Base-by-base conservation (phyloP, 805 yeast species). In the Ogataea paradorogensis region DNA sequence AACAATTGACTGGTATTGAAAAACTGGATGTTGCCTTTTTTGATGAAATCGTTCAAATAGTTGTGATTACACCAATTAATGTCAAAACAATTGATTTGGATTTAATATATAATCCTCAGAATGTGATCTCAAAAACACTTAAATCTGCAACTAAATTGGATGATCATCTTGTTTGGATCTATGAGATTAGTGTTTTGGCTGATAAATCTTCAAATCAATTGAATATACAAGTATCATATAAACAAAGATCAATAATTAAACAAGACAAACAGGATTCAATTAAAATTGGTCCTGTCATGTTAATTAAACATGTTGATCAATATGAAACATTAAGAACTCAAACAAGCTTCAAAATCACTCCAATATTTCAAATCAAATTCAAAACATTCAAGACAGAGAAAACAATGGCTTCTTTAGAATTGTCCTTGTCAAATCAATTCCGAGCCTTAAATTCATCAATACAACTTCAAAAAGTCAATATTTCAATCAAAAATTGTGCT, bases 351-450 rank as follows among this genome's bases (percentile, higher is more conserved):
- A 37, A 32, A n/a, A 44, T 58, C 16, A 46, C 51, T 8, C 59
- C 63, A 1, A 36, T 58, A 5, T 58, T 53, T 28, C 59, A 55
- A 39, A 56, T 57, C 59, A 38, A 53, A 31, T 48, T 58, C 35
- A 53, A 48, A 30, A 56, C 54, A 5, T 46, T 52, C 18, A 53
- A 47, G 27, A 43, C 59, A 9, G 61, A 57, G 26, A 56, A 56
- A 31, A 45, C 47, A 5, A 27, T 58, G n/a, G 44, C 59, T 1
- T 56, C 59, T 21, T 40, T 58, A 21, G 62, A 58, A 23, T 35
- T 58, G 8, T 32, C 37, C 5, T 33, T 54, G 3, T 53, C 60
- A 1, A 46, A 47, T 21, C 21, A 35, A 10, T 16, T 56, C 1
- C 46, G 38, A 23, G 53, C 43, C 5, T 11, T 42, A 18, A 36